Percentiles rank a stretch among this genome's conserved stretches.
Conservation (phyloP, 1,284 basidiomycete species). For the Singerocomus rubriflavus region DNA sequence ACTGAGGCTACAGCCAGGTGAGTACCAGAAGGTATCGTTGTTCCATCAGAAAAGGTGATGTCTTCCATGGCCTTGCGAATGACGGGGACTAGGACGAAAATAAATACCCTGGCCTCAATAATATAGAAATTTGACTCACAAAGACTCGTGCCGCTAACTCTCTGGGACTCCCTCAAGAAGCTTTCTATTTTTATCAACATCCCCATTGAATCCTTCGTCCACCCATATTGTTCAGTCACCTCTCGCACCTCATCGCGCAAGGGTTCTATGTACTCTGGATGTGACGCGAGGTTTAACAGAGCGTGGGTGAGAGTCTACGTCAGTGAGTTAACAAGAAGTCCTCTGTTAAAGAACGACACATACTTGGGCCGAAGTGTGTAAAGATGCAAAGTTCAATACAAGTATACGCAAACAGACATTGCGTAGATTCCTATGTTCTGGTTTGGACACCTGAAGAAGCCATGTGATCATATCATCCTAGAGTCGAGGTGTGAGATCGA, state of each 20-base stretch:
- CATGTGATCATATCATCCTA: constrained; percentile 45
- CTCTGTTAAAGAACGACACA: constrained; percentile 6
- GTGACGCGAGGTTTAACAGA: constrained; percentile 37
- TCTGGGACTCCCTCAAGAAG: constrained; percentile 41
- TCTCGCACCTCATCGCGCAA: constrained; percentile 38
- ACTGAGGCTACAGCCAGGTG: constrained; percentile 32
- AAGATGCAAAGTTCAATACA: constrained; percentile 42
- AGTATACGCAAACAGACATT: constrained; percentile 40
- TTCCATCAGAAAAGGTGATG: constrained; percentile 43
- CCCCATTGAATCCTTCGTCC: constrained; percentile 38
- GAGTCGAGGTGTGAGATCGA: constrained; percentile 7
- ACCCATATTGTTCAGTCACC: constrained; percentile 32
- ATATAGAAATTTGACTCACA: constrained; percentile 18
- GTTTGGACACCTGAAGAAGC: constrained; percentile 41
- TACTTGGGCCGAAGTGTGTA: constrained; percentile 42
- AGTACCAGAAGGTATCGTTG: constrained; percentile 39
- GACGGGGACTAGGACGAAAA: constrained; percentile 30
- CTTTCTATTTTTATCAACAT: constrained; percentile 39
- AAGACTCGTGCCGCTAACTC: constrained; percentile 33
- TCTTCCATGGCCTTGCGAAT: constrained; percentile 36
- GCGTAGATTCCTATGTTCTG: constrained; percentile 30
- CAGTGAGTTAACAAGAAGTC: background rate
- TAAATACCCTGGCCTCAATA: constrained; percentile 5
- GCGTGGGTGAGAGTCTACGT: constrained; percentile 36
- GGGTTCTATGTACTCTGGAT: constrained; percentile 36